phyloP scores from a whole-genome alignment of 305 asterid species.

The Fraxinus xanthoxyloides region DNA sequence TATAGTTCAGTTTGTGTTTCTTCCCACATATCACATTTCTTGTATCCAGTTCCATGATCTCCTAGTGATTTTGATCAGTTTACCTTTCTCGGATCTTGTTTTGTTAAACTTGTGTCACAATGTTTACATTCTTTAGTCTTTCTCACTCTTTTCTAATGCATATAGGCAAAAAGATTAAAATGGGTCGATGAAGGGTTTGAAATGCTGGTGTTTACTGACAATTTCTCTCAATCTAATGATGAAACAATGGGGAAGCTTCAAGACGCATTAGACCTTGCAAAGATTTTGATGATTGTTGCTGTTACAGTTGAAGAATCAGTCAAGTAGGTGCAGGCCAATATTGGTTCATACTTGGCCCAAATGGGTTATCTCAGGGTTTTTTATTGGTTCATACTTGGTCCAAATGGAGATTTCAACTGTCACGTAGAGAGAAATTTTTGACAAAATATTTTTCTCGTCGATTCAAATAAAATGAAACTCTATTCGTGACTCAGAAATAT shows the following conservation, averaged over 20 bases:
- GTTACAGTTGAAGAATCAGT: conserved; percentile 58
- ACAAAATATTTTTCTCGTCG: not conserved
- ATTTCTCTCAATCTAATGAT: conserved; percentile 25
- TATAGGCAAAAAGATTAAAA: conserved; percentile 68
- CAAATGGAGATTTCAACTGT: not conserved
- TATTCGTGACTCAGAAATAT: not conserved
- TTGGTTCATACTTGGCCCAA: no score
- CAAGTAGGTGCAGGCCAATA: conserved; percentile 50
- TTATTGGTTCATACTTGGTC: not conserved
- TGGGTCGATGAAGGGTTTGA: conserved; percentile 83
- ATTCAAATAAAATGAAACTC: not conserved
- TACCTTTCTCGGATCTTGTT: not conserved
- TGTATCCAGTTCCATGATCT: not conserved
- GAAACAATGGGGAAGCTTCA: conserved; percentile 26
- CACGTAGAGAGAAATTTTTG: not conserved
- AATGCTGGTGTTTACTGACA: conserved; percentile 66
- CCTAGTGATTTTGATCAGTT: not conserved
- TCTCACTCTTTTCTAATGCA: not conserved
- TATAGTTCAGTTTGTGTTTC: not conserved
- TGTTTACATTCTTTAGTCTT: not conserved
- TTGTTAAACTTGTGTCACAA: not conserved
- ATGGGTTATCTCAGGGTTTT: not conserved
- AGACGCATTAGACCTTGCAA: conserved; percentile 36
- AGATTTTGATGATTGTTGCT: conserved; percentile 60
- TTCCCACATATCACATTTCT: not conserved